Percentiles rank a stretch among this genome's conserved stretches.
Evolutionary conservation across 805 yeast genomes (phyloP).

Genomic region (Sugiyamaella americana): DNA sequence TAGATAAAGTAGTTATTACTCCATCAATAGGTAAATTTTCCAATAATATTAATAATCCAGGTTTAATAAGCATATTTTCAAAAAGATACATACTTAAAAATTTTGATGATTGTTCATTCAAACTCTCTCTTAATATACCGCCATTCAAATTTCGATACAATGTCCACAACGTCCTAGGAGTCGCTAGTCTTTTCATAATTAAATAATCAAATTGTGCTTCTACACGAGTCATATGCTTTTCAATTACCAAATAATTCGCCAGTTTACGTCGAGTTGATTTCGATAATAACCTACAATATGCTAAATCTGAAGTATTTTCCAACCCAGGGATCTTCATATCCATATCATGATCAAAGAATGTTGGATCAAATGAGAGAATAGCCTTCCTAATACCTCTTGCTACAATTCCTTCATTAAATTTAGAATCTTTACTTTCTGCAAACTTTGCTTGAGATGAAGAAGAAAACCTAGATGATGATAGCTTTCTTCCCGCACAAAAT

Average conservation of each 20-base stretch:
- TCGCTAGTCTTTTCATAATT: neutral
- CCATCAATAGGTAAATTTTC: neutral
- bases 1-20: neutral
- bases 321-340: too few species aligned
- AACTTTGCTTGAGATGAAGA: neutral
- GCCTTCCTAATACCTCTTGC: neutral
- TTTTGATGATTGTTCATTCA: neutral
- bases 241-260: too few species aligned
- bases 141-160: neutral
- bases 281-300: neutral
- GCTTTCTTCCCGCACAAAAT: neutral
- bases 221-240: neutral
- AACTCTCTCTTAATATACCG: neutral
- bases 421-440: neutral
- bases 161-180: neutral
- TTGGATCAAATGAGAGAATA: neutral
- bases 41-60: neutral
- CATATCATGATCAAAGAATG: slow-evolving; percentile 1
- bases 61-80: neutral
- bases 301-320: neutral
- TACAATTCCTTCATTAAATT: neutral
- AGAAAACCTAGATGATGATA: neutral
- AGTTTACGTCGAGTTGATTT: neutral
- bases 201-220: neutral
- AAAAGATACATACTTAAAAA: neutral